Percentiles rank a stretch among this genome's conserved stretches.
phyloP scores from a whole-genome alignment of 441 rosid species.

The Omphalea diandra region DNA sequence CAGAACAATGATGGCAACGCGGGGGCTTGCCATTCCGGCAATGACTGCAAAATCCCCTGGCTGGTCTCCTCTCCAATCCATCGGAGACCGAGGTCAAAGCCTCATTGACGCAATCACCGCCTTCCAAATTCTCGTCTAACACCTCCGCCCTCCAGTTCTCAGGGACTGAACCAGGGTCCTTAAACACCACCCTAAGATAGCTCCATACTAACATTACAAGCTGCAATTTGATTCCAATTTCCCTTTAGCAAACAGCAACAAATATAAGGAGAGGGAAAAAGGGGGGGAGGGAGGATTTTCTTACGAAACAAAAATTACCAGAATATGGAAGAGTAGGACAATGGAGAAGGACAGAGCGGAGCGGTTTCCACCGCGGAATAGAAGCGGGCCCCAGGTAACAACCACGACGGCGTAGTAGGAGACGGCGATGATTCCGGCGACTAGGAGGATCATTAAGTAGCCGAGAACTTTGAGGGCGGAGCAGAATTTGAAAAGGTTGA shows the following conservation, averaged over 20 bases:
- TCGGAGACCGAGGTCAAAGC: constrained; percentile 23
- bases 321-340: constrained; percentile 54
- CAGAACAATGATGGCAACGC: constrained; percentile 90
- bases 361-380: constrained; percentile 41
- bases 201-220: constrained; percentile 68
- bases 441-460: constrained; percentile 73
- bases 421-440: constrained; percentile 54
- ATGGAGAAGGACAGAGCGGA: constrained; percentile 42
- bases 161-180: constrained; percentile 85
- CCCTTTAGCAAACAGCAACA: background rate
- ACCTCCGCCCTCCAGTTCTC: constrained; percentile 50
- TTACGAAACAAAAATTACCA: no score
- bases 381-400: constrained; percentile 51
- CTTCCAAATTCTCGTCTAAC: constrained; percentile 48
- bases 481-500: constrained; percentile 71
- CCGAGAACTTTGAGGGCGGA: constrained; percentile 76
- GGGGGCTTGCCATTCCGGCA: constrained; percentile 85
- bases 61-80: constrained; percentile 36
- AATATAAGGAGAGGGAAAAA: background rate
- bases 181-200: constrained; percentile 62
- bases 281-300: no score
- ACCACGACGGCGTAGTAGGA: constrained; percentile 75
- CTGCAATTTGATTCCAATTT: constrained; percentile 32
- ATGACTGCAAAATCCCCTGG: constrained; percentile 50
- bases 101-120: constrained; percentile 31